Base-by-base conservation (phyloP, 108 stramenopile species). In the Stephanodiscus minutulus region DNA sequence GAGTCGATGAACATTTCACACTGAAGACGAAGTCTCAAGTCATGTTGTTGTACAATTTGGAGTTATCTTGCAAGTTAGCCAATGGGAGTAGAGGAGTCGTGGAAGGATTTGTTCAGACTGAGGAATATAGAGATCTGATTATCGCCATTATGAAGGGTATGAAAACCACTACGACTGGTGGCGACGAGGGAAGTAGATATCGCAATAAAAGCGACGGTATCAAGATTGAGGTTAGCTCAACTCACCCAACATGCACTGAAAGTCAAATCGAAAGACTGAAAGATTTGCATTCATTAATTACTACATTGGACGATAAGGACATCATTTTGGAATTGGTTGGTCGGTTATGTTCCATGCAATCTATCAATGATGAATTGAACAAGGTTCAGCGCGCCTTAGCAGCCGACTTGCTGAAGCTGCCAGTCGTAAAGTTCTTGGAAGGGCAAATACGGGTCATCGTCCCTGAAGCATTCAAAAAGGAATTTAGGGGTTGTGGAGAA, bases 61-160 rank as follows among this genome's bases (percentile, higher is more conserved):
- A 79, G 18, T 13, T 79, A 15, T 60, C 44, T 8, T 11, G 7
- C 5, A 76, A 76, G 27, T 77, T 90, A 10, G 85, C 85, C 1
- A 92, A 92, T 78, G 91, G 91, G 1, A 66, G 88, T 21, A 61
- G 87, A 13, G 89, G 89, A 4, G 82, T 88, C 10, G 83, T 92
- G 9, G 48, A 70, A n/a, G 84, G 44, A 7, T 86, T 85, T 44
- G 13, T 60, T 21, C 33, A 39, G 6, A 27, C 58, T 12, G 72
- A 50, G 17, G 77, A 43, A 18, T 66, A 78, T 37, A 18, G 13
- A 15, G 21, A 74, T 33, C n/a, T 73, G 59, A 25, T 79, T 0
- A 21, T 27, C 21, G 37, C 68, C 44, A 65, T 73, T 21, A 49
- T 69, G 46, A 48, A 48, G 3, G 7, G 1, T 3, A 48, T 2